Evolutionary conservation across 116 monocot species (phyloP).

Genomic region (Zostera marina): DNA sequence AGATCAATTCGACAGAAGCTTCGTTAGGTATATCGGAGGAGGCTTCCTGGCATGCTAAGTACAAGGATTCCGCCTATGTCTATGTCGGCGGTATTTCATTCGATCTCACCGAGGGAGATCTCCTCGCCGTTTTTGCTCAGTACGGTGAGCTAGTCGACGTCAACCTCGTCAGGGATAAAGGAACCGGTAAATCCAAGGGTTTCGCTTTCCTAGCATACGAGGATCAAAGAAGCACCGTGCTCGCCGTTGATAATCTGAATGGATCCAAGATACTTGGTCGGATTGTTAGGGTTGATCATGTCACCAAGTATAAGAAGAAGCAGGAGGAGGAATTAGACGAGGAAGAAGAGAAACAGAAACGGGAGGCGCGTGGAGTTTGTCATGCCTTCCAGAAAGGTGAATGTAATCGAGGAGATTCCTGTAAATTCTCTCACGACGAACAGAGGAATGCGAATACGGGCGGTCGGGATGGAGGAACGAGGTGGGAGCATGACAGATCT

Average conservation of each 20-base stretch:
- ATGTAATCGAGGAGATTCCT: slow-evolving; percentile 67
- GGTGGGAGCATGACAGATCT: too few relatives aligned
- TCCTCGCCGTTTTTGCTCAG: slow-evolving; percentile 88
- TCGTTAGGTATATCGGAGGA: slow-evolving; percentile 70
- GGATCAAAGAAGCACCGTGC: slow-evolving; percentile 90
- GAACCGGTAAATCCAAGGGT: slow-evolving; percentile 80
- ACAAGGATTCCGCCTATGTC: slow-evolving; percentile 90
- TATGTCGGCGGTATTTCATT: slow-evolving; percentile 84
- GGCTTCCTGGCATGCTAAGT: slow-evolving; percentile 89
- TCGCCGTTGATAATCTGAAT: slow-evolving; percentile 96
- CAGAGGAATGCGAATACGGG: slow-evolving; percentile 5
- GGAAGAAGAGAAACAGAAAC: slow-evolving; percentile 38
- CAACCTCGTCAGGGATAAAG: slow-evolving; percentile 88
- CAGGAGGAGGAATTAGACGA: slow-evolving; percentile 62
- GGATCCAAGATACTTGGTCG: slow-evolving; percentile 64
- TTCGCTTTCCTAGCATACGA: slow-evolving; percentile 94
- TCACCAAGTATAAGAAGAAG: slow-evolving; percentile 80
- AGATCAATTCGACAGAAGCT: slow-evolving; percentile 72
- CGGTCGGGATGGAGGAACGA: too few relatives aligned
- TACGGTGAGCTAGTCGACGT: slow-evolving; percentile 92
- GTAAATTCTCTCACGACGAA: slow-evolving; percentile 85
- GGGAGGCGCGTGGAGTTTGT: slow-evolving; percentile 74
- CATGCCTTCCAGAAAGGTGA: slow-evolving; percentile 85
- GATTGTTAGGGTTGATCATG: slow-evolving; percentile 84
- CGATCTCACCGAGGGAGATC: slow-evolving; percentile 89